Conservation (phyloP, 345 rosid species). For the Hevea brasiliensis region DNA sequence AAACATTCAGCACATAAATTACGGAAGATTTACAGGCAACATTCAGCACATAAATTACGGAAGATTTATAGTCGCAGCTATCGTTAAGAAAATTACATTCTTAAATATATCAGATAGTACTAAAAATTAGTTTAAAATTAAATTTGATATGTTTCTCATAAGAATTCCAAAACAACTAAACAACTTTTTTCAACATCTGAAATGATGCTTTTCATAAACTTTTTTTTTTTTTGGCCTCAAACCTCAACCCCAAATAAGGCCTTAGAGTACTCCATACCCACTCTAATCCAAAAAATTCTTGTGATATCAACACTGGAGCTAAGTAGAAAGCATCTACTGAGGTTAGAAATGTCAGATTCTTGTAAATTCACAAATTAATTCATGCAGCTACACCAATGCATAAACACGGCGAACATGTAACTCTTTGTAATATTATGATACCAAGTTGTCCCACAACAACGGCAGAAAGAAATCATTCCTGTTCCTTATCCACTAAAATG, state of each 20-base stretch:
- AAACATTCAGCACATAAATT: slow-evolving; percentile 17
- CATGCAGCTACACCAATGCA: not conserved
- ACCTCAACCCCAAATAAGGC: no score
- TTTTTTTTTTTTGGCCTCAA: no score
- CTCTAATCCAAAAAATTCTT: not conserved
- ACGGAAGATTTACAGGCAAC: not conserved
- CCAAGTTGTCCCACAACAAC: not conserved
- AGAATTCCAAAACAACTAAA: no score
- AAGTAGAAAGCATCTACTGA: slow-evolving; percentile 3
- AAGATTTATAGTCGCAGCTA: no score
- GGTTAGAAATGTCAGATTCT: slow-evolving; percentile 4
- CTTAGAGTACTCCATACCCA: not conserved
- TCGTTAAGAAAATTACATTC: no score
- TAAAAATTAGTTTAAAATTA: no score
- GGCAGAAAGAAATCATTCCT: not conserved
- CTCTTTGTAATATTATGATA: not conserved
- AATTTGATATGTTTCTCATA: no score
- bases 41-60: no score
- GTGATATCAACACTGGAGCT: not conserved
- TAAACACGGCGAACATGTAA: not conserved
- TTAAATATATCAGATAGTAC: no score
- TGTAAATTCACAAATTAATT: not conserved
- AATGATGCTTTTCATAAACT: no score
- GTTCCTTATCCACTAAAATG: not conserved
- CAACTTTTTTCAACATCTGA: no score